phyloP scores from a whole-genome alignment of 345 rosid species.

The Hypericum androsaemum region DNA sequence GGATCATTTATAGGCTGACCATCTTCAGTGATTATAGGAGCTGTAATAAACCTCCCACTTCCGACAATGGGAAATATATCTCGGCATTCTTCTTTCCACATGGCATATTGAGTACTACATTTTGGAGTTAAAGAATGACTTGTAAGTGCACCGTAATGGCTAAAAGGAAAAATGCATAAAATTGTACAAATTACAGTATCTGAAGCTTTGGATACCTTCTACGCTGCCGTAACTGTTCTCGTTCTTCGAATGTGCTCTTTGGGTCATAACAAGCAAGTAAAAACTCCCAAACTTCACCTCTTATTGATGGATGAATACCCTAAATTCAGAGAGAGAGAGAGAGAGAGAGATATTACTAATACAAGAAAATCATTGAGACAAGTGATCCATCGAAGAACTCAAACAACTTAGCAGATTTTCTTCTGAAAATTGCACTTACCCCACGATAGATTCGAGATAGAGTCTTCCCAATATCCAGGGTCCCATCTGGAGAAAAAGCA shows the following conservation, averaged over 20 bases:
- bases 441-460: conserved; percentile 73
- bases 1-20: conserved; percentile 82
- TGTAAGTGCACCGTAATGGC: conserved; percentile 5
- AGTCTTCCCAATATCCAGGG: conserved; percentile 71
- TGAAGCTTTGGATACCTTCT: conserved; percentile 52
- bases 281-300: conserved; percentile 99
- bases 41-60: conserved; percentile 77
- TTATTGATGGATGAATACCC: conserved; percentile 95
- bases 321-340: conserved; percentile 12
- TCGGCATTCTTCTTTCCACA: conserved; percentile 74
- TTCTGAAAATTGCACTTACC: conserved; percentile 32
- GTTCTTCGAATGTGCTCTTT: conserved; percentile 77
- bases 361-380: background rate
- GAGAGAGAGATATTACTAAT: background rate
- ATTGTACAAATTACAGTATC: background rate
- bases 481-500: conserved; percentile 70
- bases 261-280: conserved; percentile 91
- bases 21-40: conserved; percentile 78
- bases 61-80: conserved; percentile 73
- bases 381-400: conserved; percentile 1
- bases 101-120: conserved; percentile 56
- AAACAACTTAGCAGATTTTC: conserved; percentile 3
- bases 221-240: conserved; percentile 58
- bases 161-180: background rate
- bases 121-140: conserved; percentile 6